Base-by-base conservation (phyloP, 495 filamentous ascomycete species). In the Aspergillus avenaceus region DNA sequence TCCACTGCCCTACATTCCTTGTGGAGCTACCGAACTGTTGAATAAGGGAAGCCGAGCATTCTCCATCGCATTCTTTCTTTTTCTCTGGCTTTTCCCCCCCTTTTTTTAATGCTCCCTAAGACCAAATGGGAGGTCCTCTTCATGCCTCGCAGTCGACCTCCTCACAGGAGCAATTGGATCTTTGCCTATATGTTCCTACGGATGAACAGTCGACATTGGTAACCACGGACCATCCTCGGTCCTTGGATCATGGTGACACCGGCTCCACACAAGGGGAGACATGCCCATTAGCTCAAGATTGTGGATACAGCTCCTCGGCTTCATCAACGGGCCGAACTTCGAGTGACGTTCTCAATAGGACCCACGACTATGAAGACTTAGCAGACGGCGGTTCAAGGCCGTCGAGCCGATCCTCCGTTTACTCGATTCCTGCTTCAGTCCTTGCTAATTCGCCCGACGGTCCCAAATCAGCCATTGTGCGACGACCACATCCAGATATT, bases 331-430 rank as follows among this genome's bases (percentile, higher is more conserved):
- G 61, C 7, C 61, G 63, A 5, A 71, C 71, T 14, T 57, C 58
- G 7, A 59, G 55, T 31, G 69, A 69, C 24, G 52, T 62, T 7
- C 62, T 65, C 31, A 56, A 55, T 25, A 60, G 46, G 4, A 59
- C 64, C 19, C 49, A 62, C 27, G 69, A 70, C 26, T 67, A 70
- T 18, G 71, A 66, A 9, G 49, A 60, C 2, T 52, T 64, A 29
- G 50, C 47, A 4, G 60, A 54, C 0, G 26, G 63, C 25, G 64
- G 67, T 22, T 72, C 70, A 1, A 51, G 71, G 41, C 54, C 65
- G 21, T 73, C 72, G 5, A 77, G 72, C 49, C 68, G 65, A 27
- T 74, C 73, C 9, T 77, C 73, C 1, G 46, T 73, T 12, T 74
- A 71, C 4, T 75, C 73, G 0, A 50, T 71, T 8, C 72, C 73